Base-by-base conservation (phyloP, 306 rosid genomes). In the Medicago lupulina region DNA sequence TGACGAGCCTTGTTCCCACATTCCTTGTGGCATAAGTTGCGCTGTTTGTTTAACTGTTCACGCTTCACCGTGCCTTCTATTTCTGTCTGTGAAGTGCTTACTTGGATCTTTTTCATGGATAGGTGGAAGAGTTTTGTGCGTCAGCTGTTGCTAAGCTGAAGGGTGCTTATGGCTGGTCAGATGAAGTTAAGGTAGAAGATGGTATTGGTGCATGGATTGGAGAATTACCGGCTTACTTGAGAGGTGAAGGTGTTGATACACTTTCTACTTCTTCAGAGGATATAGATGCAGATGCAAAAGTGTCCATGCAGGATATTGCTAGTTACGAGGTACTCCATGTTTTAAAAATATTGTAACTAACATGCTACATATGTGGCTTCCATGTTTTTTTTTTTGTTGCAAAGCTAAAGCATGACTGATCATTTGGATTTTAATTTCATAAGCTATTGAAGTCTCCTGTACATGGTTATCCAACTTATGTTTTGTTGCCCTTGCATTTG, bases 151-250 rank as follows among this genome's bases (percentile, higher is more conserved):
- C 81, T 55, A 90, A 85, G 85, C 73, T 94, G 74, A 89, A 85
- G 73, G 83, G 84, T 73, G 91, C 89, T 60, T 85, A 83, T 74
- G 90, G 91, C 25, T 94, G 96, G 97, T 78, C 88, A 0, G 92
- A 81, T 47, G 96, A 92, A 62, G 79, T 89, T 75, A 74, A 18
- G 79, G 76, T 62, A 21, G 96, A 89, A 81, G 83, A 75, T 80
- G 77, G 85, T 55, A 75, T 84, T 47, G 95, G 98, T 75, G 89
- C 82, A 34, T 94, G 89, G 91, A 87, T 83, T 57, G 98, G 98
- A 58, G 88, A 86, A 81, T 66, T 87, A 79, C 98, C 98, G 0
- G 75, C 87, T 47, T 94, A 86, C 84, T 76, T 94, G 84, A 79
- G 77, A 85, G 75, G 67, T 46, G 87, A 88, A 79, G 85, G 73